phyloP scores from a whole-genome alignment of 2,329 filamentous ascomycete species.

The Ophiocordyceps camponoti-rufipedis region DNA sequence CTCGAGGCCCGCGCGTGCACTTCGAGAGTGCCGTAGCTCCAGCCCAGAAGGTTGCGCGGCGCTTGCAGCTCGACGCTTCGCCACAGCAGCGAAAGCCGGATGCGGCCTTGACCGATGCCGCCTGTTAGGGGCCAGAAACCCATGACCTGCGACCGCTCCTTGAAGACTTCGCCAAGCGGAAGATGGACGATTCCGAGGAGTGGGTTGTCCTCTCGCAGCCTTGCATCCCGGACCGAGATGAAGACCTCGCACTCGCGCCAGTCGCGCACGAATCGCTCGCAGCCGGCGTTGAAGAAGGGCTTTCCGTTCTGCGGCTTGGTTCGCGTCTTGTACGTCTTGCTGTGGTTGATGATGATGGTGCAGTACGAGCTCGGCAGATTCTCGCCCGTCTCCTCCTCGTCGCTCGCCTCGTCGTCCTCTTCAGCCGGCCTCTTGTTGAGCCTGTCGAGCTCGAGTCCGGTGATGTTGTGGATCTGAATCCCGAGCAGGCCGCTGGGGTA shows the following conservation, averaged over 20 bases:
- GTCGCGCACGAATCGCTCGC: constrained; percentile 52
- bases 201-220: constrained; percentile 51
- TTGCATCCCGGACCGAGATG: constrained; percentile 46
- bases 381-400: constrained; percentile 64
- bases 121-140: constrained; percentile 49
- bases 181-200: constrained; percentile 54
- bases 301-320: constrained; percentile 65
- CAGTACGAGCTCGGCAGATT: constrained; percentile 82
- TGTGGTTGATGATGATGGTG: constrained; percentile 59
- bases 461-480: constrained; percentile 57
- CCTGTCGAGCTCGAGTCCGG: constrained; percentile 42
- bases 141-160: constrained; percentile 44
- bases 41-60: constrained; percentile 40
- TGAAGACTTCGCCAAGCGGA: constrained; percentile 42
- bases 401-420: constrained; percentile 25
- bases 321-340: constrained; percentile 49
- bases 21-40: constrained; percentile 55
- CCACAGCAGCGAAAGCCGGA: constrained; percentile 55
- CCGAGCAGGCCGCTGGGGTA: constrained; percentile 50
- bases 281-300: constrained; percentile 63
- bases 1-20: constrained; percentile 30
- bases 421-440: constrained; percentile 35
- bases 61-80: constrained; percentile 47
- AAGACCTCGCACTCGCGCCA: constrained; percentile 51
- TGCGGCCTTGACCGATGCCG: constrained; percentile 53